phyloP scores from a whole-genome alignment of 805 yeast species.

The Candida chilensis region DNA sequence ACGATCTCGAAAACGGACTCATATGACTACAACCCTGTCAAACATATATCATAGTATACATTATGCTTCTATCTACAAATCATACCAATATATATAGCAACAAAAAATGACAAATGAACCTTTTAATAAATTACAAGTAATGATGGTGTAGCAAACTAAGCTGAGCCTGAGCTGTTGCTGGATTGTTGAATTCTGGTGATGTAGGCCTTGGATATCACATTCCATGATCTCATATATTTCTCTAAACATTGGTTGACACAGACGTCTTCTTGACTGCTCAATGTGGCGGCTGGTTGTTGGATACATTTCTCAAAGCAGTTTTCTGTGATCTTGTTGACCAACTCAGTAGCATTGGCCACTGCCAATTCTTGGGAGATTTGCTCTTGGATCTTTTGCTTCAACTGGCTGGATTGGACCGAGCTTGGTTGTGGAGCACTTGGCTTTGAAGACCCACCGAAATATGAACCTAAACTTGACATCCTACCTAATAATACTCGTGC shows the following conservation, averaged over 20 bases:
- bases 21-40: too few relatives aligned
- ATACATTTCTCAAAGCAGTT: slow-evolving; percentile 83
- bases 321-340: slow-evolving; percentile 77
- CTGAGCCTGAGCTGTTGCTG: too few relatives aligned
- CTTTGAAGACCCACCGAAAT: not conserved
- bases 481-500: not conserved
- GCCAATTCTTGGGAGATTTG: slow-evolving; percentile 80
- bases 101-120: too few relatives aligned
- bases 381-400: slow-evolving; percentile 56
- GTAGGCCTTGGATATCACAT: slow-evolving; percentile 69
- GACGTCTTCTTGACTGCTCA: slow-evolving; percentile 42
- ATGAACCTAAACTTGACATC: slow-evolving; percentile 1
- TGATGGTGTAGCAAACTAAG: too few relatives aligned
- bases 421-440: slow-evolving; percentile 1
- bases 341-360: slow-evolving; percentile 82
- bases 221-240: slow-evolving; percentile 90
- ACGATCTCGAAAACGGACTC: not conserved
- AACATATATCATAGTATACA: too few relatives aligned
- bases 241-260: slow-evolving; percentile 76
- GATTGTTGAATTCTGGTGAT: slow-evolving; percentile 64
- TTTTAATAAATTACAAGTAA: too few relatives aligned
- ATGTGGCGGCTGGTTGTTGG: slow-evolving; percentile 42
- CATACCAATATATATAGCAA: too few relatives aligned
- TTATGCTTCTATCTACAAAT: too few relatives aligned
- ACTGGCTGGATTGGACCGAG: slow-evolving; percentile 21